Evolutionary conservation across 306 rosid genomes (phyloP).

Genomic region (Senna tora): DNA sequence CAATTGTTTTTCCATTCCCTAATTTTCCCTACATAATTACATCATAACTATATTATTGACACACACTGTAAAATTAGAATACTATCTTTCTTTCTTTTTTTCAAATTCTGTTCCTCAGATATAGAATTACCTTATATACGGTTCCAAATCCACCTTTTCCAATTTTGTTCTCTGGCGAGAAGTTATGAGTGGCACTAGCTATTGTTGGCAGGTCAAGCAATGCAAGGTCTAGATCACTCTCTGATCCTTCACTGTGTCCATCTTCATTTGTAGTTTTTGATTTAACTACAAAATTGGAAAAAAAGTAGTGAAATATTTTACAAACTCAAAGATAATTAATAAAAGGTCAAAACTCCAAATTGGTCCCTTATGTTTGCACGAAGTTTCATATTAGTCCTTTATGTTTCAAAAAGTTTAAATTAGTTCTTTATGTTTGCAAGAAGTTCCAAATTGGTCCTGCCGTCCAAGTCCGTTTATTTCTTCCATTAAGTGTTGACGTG

Average conservation of each 20-base stretch:
- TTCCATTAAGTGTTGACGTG: too few species aligned
- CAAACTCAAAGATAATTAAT: background rate
- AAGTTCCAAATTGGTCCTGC: too few species aligned
- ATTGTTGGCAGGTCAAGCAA: slow-evolving; percentile 34
- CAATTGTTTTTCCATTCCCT: slow-evolving; percentile 41
- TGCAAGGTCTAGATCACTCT: slow-evolving; percentile 48
- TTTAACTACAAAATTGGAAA: background rate
- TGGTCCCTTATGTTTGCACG: too few species aligned
- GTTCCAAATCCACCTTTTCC: slow-evolving; percentile 51
- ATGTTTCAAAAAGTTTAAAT: too few species aligned
- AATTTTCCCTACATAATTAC: slow-evolving; percentile 39
- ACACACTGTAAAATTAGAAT: background rate
- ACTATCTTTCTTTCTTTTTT: too few species aligned
- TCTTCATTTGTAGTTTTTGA: slow-evolving; percentile 7
- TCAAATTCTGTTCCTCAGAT: background rate
- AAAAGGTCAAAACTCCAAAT: background rate
- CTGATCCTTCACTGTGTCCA: background rate
- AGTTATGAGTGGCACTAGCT: slow-evolving; percentile 30
- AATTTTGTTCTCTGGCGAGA: slow-evolving; percentile 25
- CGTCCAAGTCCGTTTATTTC: too few species aligned
- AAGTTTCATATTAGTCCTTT: too few species aligned
- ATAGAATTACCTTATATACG: slow-evolving; percentile 41
- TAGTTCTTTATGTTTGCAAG: too few species aligned
- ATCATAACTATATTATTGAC: slow-evolving; percentile 4
- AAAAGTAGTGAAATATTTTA: background rate